Evolutionary conservation across 805 yeast genomes (phyloP), one percentile per base, ranked within the genome.

Genomic region (Saccharomycopsis javanensis): DNA sequence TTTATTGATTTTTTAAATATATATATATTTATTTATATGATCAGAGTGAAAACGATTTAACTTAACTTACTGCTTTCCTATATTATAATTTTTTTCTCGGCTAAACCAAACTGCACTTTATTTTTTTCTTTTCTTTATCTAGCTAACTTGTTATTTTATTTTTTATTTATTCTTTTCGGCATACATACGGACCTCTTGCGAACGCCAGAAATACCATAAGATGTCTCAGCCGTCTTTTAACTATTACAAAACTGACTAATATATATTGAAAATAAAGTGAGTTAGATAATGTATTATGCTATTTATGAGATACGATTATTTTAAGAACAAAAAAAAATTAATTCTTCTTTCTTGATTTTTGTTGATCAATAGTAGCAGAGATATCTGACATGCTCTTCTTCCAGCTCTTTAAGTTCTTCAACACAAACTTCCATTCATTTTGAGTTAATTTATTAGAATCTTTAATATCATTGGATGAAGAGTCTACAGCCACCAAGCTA

Each of bases 351-450:
- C 54, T 50, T 37, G 18, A 51, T 38, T 59, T 59, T 53, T 59
- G 62, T 46, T 54, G 60, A 38, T 59, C 60, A 55, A 59, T 54
- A 27, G 57, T 35, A 18, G 45, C 57, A 20, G 28, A 48, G 18
- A 53, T 51, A 18, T 60, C 59, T n/a, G 38, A 55, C 51, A 60
- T 25, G 34, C 62, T 55, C 38, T 54, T 55, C 31, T 57, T 60
- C 62, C 62, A 60, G 13, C 51, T 18, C 35, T 55, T 57, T 55
- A 60, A 60, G 34, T 55, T 60, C 27, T 51, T 56, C 35, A 60
- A 57, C n/a, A 60, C 52, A 25, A 60, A 57, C 20, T 57, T 55
- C 62, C 62, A 60, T 45, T 60, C 61, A 8, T 52, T 57, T 13
- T 37, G 51, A 6, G 55, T 50, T 34, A 60, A 54, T 18, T 55